Conservation (phyloP, 164 flowering plant species). For the Hamamelis virginiana region DNA sequence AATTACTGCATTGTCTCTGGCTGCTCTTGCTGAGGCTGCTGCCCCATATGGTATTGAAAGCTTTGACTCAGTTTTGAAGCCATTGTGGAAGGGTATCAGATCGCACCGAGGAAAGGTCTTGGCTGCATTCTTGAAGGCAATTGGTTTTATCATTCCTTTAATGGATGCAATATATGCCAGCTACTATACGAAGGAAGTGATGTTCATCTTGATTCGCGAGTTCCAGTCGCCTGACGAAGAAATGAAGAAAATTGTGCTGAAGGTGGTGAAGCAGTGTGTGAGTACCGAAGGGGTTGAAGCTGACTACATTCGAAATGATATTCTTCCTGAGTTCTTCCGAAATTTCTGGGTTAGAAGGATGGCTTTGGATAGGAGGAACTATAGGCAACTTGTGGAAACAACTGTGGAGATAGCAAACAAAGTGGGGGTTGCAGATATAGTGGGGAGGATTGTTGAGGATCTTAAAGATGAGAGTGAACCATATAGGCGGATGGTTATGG, state of each 20-base stretch:
- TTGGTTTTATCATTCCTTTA: constrained; percentile 97
- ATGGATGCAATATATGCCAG: constrained; percentile 98
- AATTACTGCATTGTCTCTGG: constrained; percentile 88
- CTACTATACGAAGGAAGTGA: constrained; percentile 95
- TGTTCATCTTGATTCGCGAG: constrained; percentile 89
- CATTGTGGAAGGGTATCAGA: constrained; percentile 97
- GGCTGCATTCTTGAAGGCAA: constrained; percentile 96
- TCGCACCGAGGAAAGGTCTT: constrained; percentile 98
- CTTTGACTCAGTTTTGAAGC: constrained; percentile 96
- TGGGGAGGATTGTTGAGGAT: constrained; percentile 93
- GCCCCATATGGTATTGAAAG: constrained; percentile 99
- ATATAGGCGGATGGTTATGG: constrained; percentile 99
- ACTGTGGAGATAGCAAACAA: constrained; percentile 97
- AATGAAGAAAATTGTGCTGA: constrained; percentile 97
- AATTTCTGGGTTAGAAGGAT: constrained; percentile 98
- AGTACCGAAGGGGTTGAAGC: constrained; percentile 97
- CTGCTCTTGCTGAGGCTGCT: constrained; percentile 98
- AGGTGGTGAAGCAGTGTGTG: constrained; percentile 98
- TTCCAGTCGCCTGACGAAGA: constrained; percentile 99
- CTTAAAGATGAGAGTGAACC: constrained; percentile 99
- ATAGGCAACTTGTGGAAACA: constrained; percentile 92
- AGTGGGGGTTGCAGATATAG: constrained; percentile 96
- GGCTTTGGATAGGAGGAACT: constrained; percentile 96
- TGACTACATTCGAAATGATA: constrained; percentile 81
- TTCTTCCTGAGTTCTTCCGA: constrained; percentile 86